These are phyloP conservation scores for Sodiomyces alkalinus DNA, from an alignment of 2,329 filamentous ascomycete genomes.

Conservation along the genomic window DNA sequence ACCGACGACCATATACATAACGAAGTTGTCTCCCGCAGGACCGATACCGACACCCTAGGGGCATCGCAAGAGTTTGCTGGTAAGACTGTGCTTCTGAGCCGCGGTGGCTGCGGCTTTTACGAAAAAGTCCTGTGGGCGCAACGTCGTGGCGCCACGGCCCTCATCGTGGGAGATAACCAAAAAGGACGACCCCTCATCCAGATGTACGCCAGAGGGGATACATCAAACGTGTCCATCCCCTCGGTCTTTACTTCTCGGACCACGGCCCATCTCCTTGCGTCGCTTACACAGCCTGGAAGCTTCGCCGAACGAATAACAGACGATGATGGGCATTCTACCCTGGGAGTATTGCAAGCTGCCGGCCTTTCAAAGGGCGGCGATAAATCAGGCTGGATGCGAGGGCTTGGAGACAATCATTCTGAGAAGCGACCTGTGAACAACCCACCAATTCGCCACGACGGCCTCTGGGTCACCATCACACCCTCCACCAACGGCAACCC, in stretches of 20 bases:
- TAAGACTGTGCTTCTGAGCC: conserved; percentile 80
- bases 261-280: conserved; percentile 82
- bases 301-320: no score
- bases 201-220: conserved; percentile 97
- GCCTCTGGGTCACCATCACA: conserved; percentile 91
- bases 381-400: no score
- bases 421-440: conserved; percentile 10
- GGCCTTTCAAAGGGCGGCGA: no score
- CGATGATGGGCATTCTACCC: no score
- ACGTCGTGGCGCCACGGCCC: conserved; percentile 68
- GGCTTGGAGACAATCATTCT: no score
- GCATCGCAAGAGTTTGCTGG: conserved; percentile 61
- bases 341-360: no score
- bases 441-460: no score
- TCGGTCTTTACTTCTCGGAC: conserved; percentile 91
- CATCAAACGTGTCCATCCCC: conserved; percentile 86
- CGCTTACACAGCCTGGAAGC: conserved; percentile 60
- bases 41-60: not conserved
- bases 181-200: conserved; percentile 81
- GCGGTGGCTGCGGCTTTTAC: conserved; percentile 88
- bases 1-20: conserved; percentile 75
- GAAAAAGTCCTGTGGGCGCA: conserved; percentile 98
- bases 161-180: conserved; percentile 90
- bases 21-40: no score
- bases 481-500: conserved; percentile 80